These are phyloP conservation scores for Debaryomyces maramus DNA, from an alignment of 805 yeast genomes.

Conservation along the genomic window DNA sequence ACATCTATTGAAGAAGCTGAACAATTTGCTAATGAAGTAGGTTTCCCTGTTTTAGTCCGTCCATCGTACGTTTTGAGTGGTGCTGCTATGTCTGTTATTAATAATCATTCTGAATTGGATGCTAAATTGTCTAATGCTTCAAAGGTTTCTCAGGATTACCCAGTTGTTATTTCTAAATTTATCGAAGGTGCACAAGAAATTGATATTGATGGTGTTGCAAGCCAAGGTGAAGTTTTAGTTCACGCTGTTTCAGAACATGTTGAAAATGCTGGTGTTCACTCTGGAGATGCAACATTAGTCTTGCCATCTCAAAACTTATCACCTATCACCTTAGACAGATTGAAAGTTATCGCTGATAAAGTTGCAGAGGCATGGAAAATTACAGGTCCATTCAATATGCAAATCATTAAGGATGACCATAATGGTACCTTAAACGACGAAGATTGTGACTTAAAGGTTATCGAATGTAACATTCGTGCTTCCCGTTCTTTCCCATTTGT, in stretches of 20 bases:
- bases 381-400: constrained; percentile 99
- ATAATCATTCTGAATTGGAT: constrained; percentile 75
- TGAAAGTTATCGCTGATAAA: constrained; percentile 87
- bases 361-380: constrained; percentile 94
- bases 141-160: constrained; percentile 92
- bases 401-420: constrained; percentile 78
- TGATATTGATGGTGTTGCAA: constrained; percentile 95
- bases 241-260: constrained; percentile 98
- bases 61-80: constrained; percentile 97
- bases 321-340: constrained; percentile 62
- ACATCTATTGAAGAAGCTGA: constrained; percentile 85
- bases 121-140: constrained; percentile 83
- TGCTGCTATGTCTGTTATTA: constrained; percentile 97
- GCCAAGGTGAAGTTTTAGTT: constrained; percentile 81
- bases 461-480: constrained; percentile 98
- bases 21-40: constrained; percentile 78
- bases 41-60: constrained; percentile 94
- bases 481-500: constrained; percentile 99
- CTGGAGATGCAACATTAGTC: constrained; percentile 96
- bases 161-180: constrained; percentile 95
- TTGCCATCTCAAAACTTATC: constrained; percentile 86
- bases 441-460: constrained; percentile 76
- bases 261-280: constrained; percentile 98
- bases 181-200: constrained; percentile 96
- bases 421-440: constrained; percentile 57